Conservation (phyloP, 2,329 filamentous ascomycete genomes). For the Corynespora cassiicola region DNA sequence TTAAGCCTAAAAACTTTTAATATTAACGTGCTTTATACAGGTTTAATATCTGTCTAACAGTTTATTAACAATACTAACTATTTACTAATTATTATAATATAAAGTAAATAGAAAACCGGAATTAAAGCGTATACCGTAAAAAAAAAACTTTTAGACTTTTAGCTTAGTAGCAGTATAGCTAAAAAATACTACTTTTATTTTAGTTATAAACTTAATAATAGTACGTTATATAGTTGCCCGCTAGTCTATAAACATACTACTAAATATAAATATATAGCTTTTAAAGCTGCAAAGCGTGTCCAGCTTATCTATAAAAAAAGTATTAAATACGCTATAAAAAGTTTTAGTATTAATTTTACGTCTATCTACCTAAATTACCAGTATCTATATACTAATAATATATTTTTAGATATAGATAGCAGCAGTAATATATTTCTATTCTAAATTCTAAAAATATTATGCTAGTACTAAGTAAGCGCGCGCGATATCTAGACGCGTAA, state of each 20-base stretch:
- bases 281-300: conserved; percentile 10
- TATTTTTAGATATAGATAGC: conserved; percentile 4
- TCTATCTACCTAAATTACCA: conserved; percentile 2
- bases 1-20: conserved; percentile 11
- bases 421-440: conserved; percentile 9
- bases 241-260: conserved; percentile 17
- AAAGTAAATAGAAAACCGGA: not conserved
- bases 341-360: conserved; percentile 8
- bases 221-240: conserved; percentile 16
- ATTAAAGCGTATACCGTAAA: conserved; percentile 1
- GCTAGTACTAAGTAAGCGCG: conserved; percentile 8
- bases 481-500: conserved; percentile 14
- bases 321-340: conserved; percentile 18
- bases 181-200: conserved; percentile 17
- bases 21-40: conserved; percentile 18
- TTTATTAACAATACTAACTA: conserved; percentile 12
- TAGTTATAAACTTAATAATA: conserved; percentile 20
- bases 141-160: conserved; percentile 12
- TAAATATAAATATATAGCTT: conserved; percentile 21
- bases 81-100: conserved; percentile 12
- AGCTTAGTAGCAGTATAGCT: conserved; percentile 7
- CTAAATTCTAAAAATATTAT: conserved; percentile 16
- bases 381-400: conserved; percentile 6
- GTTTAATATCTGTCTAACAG: conserved; percentile 9
- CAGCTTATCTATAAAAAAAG: conserved; percentile 17